Conservation (phyloP, 176 grass and related monocot species). For the Triticum dicoccoides region DNA sequence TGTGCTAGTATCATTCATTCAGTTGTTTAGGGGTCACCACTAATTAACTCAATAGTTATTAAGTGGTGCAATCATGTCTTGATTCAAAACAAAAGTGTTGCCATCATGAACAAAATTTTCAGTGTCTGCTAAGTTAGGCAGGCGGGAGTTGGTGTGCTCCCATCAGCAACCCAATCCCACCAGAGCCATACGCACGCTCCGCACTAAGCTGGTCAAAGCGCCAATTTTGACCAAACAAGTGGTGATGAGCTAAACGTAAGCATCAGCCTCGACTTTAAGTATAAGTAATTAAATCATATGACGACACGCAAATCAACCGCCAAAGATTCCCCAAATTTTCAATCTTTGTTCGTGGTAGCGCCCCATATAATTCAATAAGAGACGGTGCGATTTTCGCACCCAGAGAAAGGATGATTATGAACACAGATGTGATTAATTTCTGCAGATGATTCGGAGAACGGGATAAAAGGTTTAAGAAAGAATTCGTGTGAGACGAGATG, state of each 20-base stretch:
- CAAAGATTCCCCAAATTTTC: constrained; percentile 26
- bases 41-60: not conserved
- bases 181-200: not conserved
- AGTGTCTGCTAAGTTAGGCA: constrained; percentile 1
- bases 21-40: not conserved
- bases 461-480: not conserved
- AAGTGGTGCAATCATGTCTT: not conserved
- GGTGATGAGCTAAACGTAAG: constrained; percentile 16
- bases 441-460: not conserved
- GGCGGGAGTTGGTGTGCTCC: not conserved
- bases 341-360: not conserved
- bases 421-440: not conserved
- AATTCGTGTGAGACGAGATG: not conserved
- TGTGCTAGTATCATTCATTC: not conserved
- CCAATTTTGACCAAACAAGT: constrained; percentile 55
- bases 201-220: constrained; percentile 44
- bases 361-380: constrained; percentile 15
- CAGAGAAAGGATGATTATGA: not conserved
- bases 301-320: constrained; percentile 26
- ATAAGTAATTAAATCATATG: constrained; percentile 25
- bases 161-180: constrained; percentile 22
- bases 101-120: not conserved
- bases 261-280: constrained; percentile 30
- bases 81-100: constrained; percentile 2
- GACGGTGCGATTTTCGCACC: not conserved